Conservation (phyloP, 495 filamentous ascomycete species). For the Aspergillus kassunensis region DNA sequence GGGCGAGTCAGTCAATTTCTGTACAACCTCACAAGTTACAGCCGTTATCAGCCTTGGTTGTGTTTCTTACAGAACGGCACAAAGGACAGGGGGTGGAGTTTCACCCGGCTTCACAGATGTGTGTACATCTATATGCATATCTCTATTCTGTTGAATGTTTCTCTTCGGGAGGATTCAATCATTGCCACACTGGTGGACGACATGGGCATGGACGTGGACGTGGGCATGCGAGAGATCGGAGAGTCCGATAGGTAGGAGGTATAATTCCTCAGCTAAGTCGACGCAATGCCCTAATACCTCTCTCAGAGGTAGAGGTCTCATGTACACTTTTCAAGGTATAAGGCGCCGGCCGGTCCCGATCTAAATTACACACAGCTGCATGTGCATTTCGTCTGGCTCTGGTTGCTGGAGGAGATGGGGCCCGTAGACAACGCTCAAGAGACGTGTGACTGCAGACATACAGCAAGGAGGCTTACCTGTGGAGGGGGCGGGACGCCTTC, state of each 20-base stretch:
- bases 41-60: background rate
- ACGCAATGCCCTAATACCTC: too few species aligned
- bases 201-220: too few species aligned
- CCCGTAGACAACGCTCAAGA: background rate
- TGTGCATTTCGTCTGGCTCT: background rate
- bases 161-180: too few species aligned
- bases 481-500: background rate
- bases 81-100: background rate
- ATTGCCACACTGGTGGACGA: too few species aligned
- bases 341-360: constrained; percentile 1
- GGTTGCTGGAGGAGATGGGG: background rate
- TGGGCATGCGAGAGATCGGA: too few species aligned
- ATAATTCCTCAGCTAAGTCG: too few species aligned
- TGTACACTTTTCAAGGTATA: background rate
- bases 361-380: constrained; percentile 6
- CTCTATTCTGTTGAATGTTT: too few species aligned
- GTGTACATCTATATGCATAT: background rate
- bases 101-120: too few species aligned
- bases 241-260: too few species aligned
- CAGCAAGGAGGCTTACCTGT: background rate
- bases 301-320: too few species aligned
- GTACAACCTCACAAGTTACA: background rate
- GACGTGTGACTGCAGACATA: background rate
- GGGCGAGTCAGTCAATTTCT: background rate
- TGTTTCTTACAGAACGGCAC: background rate